Evolutionary conservation across 1,139 yeast species (phyloP), one percentile per base, ranked within the genome.

Genomic region (Oligophagozyma castellii): DNA sequence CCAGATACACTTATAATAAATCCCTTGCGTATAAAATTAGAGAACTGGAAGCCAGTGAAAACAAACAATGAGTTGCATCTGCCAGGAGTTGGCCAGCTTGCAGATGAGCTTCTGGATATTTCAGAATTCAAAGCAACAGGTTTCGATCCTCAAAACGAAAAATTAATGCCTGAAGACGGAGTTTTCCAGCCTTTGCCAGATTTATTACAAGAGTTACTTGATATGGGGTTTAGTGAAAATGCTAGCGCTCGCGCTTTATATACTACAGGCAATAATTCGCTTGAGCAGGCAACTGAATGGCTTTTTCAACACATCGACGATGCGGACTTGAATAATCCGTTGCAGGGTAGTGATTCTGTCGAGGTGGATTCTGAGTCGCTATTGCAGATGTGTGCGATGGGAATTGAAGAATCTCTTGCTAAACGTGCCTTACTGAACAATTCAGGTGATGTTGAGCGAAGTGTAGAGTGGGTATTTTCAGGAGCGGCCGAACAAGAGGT

Each of bases 231-330:
- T 52, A 70, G 89, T 1, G 69, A 67, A 31, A 65, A 65, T 12
- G 65, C 92, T 28, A 65, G 76, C 24, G 59, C 63, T 19, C 71
- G 73, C 44, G 95, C 89, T 0, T 59, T 89, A 19, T 74, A 64
- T 43, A 55, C 67, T 22, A 81, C 93, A 0, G 92, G 84, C 0
- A 84, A 81, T 43, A 60, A 60, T 29, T 44, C 53, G 22, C 63
- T 80, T 0, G 96, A 89, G 42, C 65, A 63, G 4, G 95, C 96
- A 1, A 75, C 81, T 79, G 80, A 81, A 44, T 84, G 96, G 95
- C 50, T 92, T 6, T 75, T 86, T 48, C 76, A 67, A 16, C 95
- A 86, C 46, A 71, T 81, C 75, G 95, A 84, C 16, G 95, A 84
- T 46, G 53, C 74, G 1, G 81, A 72, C 42, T 67, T 83, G 29